These are phyloP conservation scores for Lachnellula willkommii DNA, from an alignment of 2,329 filamentous ascomycete species.

Conservation along the genomic window DNA sequence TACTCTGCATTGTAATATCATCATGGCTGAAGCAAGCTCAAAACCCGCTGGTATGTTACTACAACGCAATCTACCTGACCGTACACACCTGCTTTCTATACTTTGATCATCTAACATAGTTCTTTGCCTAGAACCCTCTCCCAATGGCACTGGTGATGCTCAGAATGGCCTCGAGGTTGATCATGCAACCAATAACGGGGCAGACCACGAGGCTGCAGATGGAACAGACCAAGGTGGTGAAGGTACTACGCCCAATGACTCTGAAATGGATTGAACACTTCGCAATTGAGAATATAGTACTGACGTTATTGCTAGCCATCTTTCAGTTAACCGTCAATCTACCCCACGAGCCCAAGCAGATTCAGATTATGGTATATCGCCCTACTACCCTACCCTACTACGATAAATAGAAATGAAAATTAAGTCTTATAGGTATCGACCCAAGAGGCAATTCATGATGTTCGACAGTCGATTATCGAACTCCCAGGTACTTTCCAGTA, in stretches of 20 bases:
- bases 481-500: constrained; percentile 90
- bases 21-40: constrained; percentile 28
- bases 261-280: neutral
- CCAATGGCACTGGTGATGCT: constrained; percentile 15
- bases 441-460: constrained; percentile 95
- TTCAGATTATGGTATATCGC: constrained; percentile 73
- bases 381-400: neutral
- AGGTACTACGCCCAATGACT: constrained; percentile 21
- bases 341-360: constrained; percentile 71
- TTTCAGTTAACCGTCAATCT: constrained; percentile 69
- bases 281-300: constrained; percentile 5
- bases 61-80: neutral
- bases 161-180: constrained; percentile 16
- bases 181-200: constrained; percentile 21
- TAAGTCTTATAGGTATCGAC: constrained; percentile 63
- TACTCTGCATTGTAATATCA: constrained; percentile 6
- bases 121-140: constrained; percentile 14
- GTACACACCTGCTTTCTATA: neutral
- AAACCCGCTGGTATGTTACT: constrained; percentile 24
- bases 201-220: constrained; percentile 22
- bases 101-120: constrained; percentile 6
- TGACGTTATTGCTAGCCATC: constrained; percentile 38
- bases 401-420: constrained; percentile 6
- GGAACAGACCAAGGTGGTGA: constrained; percentile 26
- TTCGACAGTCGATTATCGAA: constrained; percentile 94